Base-by-base conservation (phyloP, 169 alveolate genomes). In the Plasmodium adleri region DNA sequence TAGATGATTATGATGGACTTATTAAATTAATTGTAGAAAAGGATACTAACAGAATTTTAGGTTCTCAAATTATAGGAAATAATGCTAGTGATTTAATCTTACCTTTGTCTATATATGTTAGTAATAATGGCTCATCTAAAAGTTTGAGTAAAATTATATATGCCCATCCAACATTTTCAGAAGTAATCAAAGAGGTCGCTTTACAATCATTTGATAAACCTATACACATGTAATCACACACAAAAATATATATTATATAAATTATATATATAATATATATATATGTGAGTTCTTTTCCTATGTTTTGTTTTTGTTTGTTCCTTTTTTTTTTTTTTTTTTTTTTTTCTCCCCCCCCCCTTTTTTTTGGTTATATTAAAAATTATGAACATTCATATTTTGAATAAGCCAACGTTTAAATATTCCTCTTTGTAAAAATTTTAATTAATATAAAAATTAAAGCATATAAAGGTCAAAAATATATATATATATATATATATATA, bases 111-210 rank as follows among this genome's bases (percentile, higher is more conserved):
- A 91, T 98, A 49, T 99, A 98, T 64, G 95, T 97, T 92, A 98
- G 96, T 88, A 98, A 98, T 87, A 99, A 99, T 39, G 99, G 99
- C 3, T 91, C 99, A 17, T 92, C 98, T 59, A 99, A 97, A 88
- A 99, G 98, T 88, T 93, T 98, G 45, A 98, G 98, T 24, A 95
- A 98, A 76, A 97, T 99, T 76, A 97, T 99, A 93, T 98, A 96
- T 93, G 99, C 99, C 32, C 99, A 99, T 89, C 99, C 99, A 45
- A 98, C 99, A 52, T 95, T 98, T 45, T 96, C 99, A 3, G 99
- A 99, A 93, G 99, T 99, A 13, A 92, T 97, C 52, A 97, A 97
- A 88, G 99, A 97, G 88, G 99, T 99, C 0, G 96, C 98, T 74
- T 93, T 98, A 97, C 98, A 98, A 12, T 96, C 99, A 45, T 97